phyloP scores from a whole-genome alignment of 345 rosid genomes.

The Murraya koenigii region DNA sequence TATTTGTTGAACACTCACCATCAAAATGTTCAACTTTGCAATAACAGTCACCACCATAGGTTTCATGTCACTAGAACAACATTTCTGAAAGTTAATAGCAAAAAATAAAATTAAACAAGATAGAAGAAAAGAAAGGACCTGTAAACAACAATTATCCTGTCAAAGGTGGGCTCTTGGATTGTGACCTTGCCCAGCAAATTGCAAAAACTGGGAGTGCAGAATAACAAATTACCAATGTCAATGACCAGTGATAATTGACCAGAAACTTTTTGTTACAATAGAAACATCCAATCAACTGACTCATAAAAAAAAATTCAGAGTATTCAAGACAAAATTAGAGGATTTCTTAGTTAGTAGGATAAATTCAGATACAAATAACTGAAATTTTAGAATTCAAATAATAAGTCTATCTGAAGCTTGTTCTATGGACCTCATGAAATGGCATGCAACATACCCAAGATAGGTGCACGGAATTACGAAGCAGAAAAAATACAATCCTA shows the following conservation, averaged over 20 bases:
- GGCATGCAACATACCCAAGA: neutral
- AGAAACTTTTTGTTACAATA: neutral
- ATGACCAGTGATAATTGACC: neutral
- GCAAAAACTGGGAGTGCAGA: constrained; percentile 42
- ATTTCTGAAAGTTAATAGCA: neutral
- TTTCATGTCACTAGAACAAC: constrained; percentile 1
- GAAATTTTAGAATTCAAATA: neutral
- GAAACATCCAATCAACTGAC: neutral
- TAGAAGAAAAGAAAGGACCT: constrained; percentile 42
- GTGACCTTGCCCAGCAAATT: constrained; percentile 69
- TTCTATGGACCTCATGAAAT: neutral
- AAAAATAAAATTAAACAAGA: constrained; percentile 15
- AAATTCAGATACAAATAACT: neutral
- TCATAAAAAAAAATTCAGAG: neutral
- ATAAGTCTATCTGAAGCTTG: neutral
- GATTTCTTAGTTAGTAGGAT: neutral
- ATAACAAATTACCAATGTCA: constrained; percentile 19
- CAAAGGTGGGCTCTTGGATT: constrained; percentile 91
- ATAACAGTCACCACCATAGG: neutral
- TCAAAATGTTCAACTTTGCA: neutral
- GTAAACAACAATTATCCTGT: constrained; percentile 92
- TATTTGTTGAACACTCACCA: constrained; percentile 9
- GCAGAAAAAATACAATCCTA: neutral
- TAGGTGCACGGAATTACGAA: neutral
- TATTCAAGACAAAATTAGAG: neutral